Conservation (phyloP, 2,329 filamentous ascomycete genomes). For the Ceratocystis harringtonii region DNA sequence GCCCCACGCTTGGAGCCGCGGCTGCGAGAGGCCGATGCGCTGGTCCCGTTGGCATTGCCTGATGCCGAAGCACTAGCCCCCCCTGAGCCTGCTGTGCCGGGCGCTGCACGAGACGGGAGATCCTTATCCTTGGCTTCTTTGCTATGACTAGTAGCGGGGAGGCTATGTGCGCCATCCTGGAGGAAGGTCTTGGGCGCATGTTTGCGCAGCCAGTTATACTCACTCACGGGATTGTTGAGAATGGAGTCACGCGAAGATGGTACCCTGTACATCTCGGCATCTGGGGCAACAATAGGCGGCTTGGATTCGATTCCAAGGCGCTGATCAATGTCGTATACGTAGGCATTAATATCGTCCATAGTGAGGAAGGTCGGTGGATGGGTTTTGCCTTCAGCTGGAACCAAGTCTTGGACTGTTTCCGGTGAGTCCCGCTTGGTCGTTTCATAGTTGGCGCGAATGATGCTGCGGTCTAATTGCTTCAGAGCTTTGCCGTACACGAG, state of each 20-base stretch:
- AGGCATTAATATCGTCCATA: conserved; percentile 57
- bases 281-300: conserved; percentile 38
- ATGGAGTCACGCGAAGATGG: conserved; percentile 28
- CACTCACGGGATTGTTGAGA: conserved; percentile 65
- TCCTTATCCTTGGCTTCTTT: conserved; percentile 25
- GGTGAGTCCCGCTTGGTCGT: conserved; percentile 51
- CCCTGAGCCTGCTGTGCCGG: conserved; percentile 24
- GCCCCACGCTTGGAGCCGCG: conserved; percentile 24
- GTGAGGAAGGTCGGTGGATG: conserved; percentile 52
- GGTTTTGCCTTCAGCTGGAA: conserved; percentile 35
- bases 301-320: conserved; percentile 31
- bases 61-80: neutral
- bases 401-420: conserved; percentile 35
- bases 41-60: neutral
- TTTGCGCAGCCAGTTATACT: conserved; percentile 88
- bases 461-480: conserved; percentile 35
- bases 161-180: conserved; percentile 42
- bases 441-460: conserved; percentile 36
- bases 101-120: conserved; percentile 20
- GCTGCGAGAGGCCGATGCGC: conserved; percentile 21
- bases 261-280: conserved; percentile 26
- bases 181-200: conserved; percentile 74
- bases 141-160: neutral
- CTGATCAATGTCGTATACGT: conserved; percentile 50
- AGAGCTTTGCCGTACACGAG: conserved; percentile 34